These are phyloP conservation scores for Aquilaria sinensis DNA, from an alignment of 345 rosid genomes.

Conservation along the genomic window DNA sequence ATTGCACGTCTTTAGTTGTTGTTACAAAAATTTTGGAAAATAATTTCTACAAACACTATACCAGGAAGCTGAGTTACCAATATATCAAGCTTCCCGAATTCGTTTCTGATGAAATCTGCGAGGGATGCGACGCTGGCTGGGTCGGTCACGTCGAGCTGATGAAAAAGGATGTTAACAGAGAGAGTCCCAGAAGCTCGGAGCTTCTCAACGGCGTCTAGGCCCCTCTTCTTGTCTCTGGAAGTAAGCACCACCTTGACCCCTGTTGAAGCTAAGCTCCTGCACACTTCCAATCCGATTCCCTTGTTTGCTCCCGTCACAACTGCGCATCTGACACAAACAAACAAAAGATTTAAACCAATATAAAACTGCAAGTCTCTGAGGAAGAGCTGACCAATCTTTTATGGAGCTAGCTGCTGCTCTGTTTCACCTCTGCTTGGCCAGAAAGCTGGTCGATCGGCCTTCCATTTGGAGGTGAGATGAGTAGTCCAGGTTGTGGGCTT, in stretches of 20 bases:
- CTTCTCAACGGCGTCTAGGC: constrained; percentile 18
- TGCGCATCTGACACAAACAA: constrained; percentile 21
- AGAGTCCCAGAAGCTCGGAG: constrained; percentile 1
- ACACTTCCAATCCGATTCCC: constrained; percentile 35
- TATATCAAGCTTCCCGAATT: constrained; percentile 17
- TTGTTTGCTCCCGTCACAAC: constrained; percentile 32
- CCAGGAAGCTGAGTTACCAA: constrained; percentile 6
- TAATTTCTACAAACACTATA: no score
- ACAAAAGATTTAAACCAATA: neutral
- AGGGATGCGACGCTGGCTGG: constrained; percentile 20
- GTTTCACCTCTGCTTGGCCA: no score
- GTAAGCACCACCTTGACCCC: constrained; percentile 21
- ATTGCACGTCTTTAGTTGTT: neutral
- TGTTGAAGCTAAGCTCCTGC: constrained; percentile 15
- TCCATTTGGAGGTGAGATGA: no score
- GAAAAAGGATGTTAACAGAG: constrained; percentile 15
- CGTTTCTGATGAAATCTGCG: constrained; percentile 13
- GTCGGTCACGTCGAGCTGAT: constrained; percentile 22
- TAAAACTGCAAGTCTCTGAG: no score
- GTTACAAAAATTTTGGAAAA: no score
- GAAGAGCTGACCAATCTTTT: no score
- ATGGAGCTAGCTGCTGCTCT: no score
- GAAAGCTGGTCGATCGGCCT: no score
- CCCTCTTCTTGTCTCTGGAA: constrained; percentile 21
- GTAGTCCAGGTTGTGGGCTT: no score